Evolutionary conservation across 1,284 basidiomycete species (phyloP).

Genomic region (Austroboletus novae-zelandiae): DNA sequence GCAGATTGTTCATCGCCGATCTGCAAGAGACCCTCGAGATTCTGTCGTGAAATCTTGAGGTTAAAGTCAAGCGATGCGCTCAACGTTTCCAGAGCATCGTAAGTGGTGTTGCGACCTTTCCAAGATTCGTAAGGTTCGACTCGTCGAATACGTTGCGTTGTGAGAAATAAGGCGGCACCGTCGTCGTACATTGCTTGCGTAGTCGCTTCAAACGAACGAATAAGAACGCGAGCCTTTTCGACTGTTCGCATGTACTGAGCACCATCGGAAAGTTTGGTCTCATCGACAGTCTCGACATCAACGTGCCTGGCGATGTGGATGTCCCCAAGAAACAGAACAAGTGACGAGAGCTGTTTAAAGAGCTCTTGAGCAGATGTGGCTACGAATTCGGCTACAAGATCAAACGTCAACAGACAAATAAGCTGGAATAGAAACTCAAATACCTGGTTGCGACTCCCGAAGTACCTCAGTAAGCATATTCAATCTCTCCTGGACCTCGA

Average conservation of each 20-base stretch:
- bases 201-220: constrained; percentile 48
- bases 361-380: constrained; percentile 29
- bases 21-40: constrained; percentile 40
- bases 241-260: constrained; percentile 43
- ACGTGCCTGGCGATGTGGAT: constrained; percentile 52
- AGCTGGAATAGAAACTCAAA: not conserved
- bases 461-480: constrained; percentile 18
- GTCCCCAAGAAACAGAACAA: constrained; percentile 45
- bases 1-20: constrained; percentile 42
- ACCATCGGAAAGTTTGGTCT: constrained; percentile 30
- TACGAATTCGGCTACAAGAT: constrained; percentile 19
- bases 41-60: constrained; percentile 35
- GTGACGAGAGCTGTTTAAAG: constrained; percentile 39
- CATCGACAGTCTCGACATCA: constrained; percentile 47
- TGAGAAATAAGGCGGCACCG: constrained; percentile 42
- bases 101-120: constrained; percentile 24
- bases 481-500: constrained; percentile 20
- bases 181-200: constrained; percentile 55
- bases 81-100: constrained; percentile 33
- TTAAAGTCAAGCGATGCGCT: constrained; percentile 35
- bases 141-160: constrained; percentile 36
- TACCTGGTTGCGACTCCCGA: constrained; percentile 23
- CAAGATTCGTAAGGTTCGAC: constrained; percentile 30
- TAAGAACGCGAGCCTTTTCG: constrained; percentile 43
- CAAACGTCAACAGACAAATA: constrained; percentile 6